phyloP scores from a whole-genome alignment of 352 stramenopile genomes.

The Pythium monospermum region DNA sequence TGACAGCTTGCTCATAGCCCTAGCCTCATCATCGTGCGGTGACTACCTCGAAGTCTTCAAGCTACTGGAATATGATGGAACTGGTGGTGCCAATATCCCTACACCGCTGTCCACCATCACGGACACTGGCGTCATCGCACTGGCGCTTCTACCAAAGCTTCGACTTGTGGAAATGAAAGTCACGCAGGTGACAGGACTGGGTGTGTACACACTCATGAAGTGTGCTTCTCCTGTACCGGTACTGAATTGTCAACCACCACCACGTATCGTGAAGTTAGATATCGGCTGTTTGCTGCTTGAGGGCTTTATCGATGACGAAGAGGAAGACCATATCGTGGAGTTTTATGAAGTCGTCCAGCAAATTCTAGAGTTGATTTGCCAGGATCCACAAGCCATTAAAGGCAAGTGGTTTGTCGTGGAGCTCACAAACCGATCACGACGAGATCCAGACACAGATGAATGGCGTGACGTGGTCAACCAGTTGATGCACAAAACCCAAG shows the following conservation, averaged over 20 bases:
- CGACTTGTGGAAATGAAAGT: constrained; percentile 11
- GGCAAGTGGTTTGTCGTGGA: constrained; percentile 3
- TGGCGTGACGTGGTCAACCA: constrained; percentile 6
- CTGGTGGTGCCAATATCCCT: constrained; percentile 6
- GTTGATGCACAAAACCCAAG: too few species aligned
- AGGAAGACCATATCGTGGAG: constrained; percentile 15
- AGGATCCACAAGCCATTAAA: not conserved
- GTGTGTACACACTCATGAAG: constrained; percentile 12
- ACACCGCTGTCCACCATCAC: constrained; percentile 17
- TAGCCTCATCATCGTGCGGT: constrained; percentile 1
- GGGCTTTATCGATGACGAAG: constrained; percentile 12
- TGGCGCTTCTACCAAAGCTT: constrained; percentile 6
- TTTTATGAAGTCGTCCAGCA: constrained; percentile 17
- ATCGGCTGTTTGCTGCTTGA: constrained; percentile 16
- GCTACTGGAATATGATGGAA: constrained; percentile 6
- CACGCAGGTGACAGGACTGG: constrained; percentile 1
- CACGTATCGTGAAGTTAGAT: constrained; percentile 12
- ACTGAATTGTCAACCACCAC: too few species aligned
- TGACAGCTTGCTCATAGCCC: constrained; percentile 6
- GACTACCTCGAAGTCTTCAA: constrained; percentile 1
- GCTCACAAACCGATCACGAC: constrained; percentile 13
- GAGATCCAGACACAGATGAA: constrained; percentile 10
- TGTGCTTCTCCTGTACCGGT: too few species aligned
- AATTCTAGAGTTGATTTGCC: constrained; percentile 2
- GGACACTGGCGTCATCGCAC: constrained; percentile 6